phyloP scores from a whole-genome alignment of 345 rosid species.

The Melaleuca alternifolia region DNA sequence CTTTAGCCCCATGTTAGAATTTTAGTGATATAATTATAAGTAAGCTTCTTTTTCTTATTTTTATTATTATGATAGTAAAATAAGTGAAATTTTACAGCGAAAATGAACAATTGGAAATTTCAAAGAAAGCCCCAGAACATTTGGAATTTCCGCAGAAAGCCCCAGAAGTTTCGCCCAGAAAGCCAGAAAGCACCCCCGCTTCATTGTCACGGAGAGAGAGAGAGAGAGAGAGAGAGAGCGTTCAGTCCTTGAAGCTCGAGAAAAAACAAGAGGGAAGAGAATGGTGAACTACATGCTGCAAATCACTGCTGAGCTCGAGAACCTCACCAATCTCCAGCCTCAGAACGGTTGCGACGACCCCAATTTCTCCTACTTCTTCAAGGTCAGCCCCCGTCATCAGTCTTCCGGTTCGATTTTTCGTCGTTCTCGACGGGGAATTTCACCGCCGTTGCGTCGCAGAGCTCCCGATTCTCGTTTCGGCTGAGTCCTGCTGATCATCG shows the following conservation, averaged over 20 bases:
- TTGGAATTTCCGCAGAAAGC: neutral
- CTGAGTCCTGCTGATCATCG: neutral
- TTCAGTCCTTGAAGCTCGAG: neutral
- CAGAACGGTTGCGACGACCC: conserved; percentile 78
- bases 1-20: no score
- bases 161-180: neutral
- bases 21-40: neutral
- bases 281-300: conserved; percentile 82
- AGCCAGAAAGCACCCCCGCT: neutral
- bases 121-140: neutral
- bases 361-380: conserved; percentile 67
- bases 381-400: conserved; percentile 24
- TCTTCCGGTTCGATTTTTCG: neutral
- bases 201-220: neutral
- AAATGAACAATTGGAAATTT: fast-evolving
- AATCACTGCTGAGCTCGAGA: conserved; percentile 77
- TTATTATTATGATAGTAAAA: neutral
- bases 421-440: neutral
- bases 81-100: neutral
- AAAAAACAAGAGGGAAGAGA: neutral
- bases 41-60: neutral
- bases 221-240: neutral
- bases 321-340: conserved; percentile 68
- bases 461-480: neutral
- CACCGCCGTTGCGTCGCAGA: neutral